Conservation (phyloP, 2,329 filamentous ascomycete genomes). For the Alternaria gaisen region DNA sequence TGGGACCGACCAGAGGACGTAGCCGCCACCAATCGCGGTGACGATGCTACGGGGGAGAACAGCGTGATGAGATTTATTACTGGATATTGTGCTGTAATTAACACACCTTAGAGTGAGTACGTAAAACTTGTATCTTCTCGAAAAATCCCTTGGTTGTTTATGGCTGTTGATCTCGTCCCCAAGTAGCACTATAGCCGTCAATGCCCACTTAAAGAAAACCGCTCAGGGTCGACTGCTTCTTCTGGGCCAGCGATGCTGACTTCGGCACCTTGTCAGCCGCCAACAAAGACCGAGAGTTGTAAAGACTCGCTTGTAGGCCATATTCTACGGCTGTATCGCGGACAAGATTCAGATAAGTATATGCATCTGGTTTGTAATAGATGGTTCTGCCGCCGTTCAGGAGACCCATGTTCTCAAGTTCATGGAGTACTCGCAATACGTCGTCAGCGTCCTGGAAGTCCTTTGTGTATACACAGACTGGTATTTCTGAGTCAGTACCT, state of each 20-base stretch:
- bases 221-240: constrained; percentile 21
- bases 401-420: constrained; percentile 69
- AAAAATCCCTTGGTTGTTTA: neutral
- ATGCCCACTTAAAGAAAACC: neutral
- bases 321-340: constrained; percentile 50
- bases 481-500: neutral
- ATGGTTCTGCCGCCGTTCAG: constrained; percentile 62
- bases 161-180: neutral
- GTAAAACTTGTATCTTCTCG: neutral
- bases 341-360: constrained; percentile 55
- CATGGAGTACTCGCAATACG: constrained; percentile 71
- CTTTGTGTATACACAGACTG: constrained; percentile 74
- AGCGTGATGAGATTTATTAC: neutral
- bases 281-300: constrained; percentile 52
- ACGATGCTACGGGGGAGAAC: neutral
- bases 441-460: constrained; percentile 76
- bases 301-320: constrained; percentile 55
- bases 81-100: neutral
- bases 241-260: constrained; percentile 13
- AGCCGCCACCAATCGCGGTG: neutral
- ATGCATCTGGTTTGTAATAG: constrained; percentile 80
- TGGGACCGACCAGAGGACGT: neutral
- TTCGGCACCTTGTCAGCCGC: constrained; percentile 22
- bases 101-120: neutral
- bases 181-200: neutral